Evolutionary conservation across 768 basidiomycete genomes (phyloP), one percentile per base, ranked within the genome.

Genomic region (Leccinum disarticulatum): DNA sequence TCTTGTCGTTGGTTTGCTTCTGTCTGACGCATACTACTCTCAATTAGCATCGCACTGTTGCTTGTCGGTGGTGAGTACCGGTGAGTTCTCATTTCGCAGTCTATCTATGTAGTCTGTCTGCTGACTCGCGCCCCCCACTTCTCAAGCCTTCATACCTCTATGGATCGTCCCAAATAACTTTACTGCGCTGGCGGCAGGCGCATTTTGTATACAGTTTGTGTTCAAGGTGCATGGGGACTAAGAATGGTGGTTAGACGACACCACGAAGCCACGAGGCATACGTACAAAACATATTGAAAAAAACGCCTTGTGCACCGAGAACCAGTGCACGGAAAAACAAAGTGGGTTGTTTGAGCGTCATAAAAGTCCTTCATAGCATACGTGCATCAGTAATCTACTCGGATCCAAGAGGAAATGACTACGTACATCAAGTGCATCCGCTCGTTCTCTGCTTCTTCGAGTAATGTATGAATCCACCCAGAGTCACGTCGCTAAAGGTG

Each of bases 361-460:
- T 92, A 77, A 98, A 99, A 2, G 95, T 97, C 87, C 92, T 91
- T 66, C 7, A 57, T 57, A 64, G 46, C 55, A 65, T 36, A 61
- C 63, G 49, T 58, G 61, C 22, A 50, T 61, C 58, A 54, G 56
- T n/a, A 56, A 67, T 67, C 57, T 61, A 33, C 50, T 51, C 35
- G 41, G 43, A 41, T 30, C 30, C 15, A 55, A 41, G 30, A 38
- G 61, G 8, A 46, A 36, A 62, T 59, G 54, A 54, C 38, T 19
- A 47, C 54, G 41, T 56, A 91, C 90, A 95, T 90, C 55, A 95
- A 80, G 73, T 96, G 94, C 92, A 97, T 96, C 36, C 96, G 80
- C 77, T 99, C 96, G 71, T 98, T 98, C 70, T 98, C 94, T 13
- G 95, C 94, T 77, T 97, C 96, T 70, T 94, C 90, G 17, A 97